A percentile compares a stretch with the other conserved stretches of the same genome.
Conservation (phyloP, 2,329 filamentous ascomycete species). For the Verticillium nonalfalfae region DNA sequence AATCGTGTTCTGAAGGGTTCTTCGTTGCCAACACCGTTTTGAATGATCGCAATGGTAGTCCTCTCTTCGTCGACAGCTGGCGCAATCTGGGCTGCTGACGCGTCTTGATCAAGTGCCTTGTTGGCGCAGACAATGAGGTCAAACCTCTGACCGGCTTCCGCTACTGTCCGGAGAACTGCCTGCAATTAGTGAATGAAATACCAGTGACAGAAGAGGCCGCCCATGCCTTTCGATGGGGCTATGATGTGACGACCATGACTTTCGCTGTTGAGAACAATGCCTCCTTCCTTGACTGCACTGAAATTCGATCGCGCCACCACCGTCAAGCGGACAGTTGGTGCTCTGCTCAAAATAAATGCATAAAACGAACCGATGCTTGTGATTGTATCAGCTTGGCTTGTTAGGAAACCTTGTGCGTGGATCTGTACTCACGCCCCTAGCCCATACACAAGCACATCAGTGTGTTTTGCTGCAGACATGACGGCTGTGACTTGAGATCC, state of each 20-base stretch:
- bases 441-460: constrained; percentile 40
- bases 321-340: constrained; percentile 40
- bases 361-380: constrained; percentile 51
- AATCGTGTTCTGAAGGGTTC: constrained; percentile 42
- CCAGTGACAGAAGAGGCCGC: not conserved
- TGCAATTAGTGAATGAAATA: constrained; percentile 2
- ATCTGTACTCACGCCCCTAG: constrained; percentile 41
- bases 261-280: constrained; percentile 46
- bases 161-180: constrained; percentile 37
- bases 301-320: constrained; percentile 58
- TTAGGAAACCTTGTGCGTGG: not conserved
- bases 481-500: no score
- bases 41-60: constrained; percentile 52
- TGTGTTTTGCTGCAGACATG: constrained; percentile 13
- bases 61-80: constrained; percentile 26
- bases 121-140: constrained; percentile 52
- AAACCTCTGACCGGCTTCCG: constrained; percentile 38
- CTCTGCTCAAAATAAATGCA: constrained; percentile 42
- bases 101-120: constrained; percentile 40
- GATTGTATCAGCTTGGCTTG: not conserved
- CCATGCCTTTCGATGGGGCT: constrained; percentile 32
- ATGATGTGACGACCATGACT: constrained; percentile 50
- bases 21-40: constrained; percentile 58
- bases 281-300: constrained; percentile 41
- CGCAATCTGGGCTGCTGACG: constrained; percentile 24